A percentile compares a stretch with the other conserved stretches of the same genome.
phyloP scores from a whole-genome alignment of 1,139 yeast genomes.

The Candida sp. region DNA sequence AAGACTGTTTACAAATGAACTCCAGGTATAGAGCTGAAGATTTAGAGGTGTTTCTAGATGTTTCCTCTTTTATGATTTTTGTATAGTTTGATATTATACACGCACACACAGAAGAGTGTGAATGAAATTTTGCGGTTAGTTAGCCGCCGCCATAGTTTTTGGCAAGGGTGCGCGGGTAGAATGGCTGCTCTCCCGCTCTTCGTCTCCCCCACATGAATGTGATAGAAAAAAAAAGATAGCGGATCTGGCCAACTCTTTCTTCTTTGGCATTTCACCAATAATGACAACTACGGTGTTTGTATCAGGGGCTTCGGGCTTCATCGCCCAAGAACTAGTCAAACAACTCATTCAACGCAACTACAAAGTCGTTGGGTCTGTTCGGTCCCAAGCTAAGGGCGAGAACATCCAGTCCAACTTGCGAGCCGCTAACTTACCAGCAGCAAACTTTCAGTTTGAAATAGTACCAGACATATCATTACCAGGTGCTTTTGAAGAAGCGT shows the following conservation, averaged over 20 bases:
- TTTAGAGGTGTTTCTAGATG: not conserved
- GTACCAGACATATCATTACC: constrained; percentile 30
- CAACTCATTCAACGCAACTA: constrained; percentile 26
- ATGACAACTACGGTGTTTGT: constrained; percentile 34
- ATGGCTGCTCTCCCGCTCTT: not conserved
- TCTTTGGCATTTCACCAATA: not conserved
- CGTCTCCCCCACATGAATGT: not conserved
- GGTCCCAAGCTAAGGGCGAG: constrained; percentile 31
- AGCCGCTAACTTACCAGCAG: constrained; percentile 19
- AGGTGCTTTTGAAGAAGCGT: constrained; percentile 58
- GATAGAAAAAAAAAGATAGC: not conserved
- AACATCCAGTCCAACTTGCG: constrained; percentile 16
- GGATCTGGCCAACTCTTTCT: not conserved
- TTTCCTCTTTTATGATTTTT: not conserved
- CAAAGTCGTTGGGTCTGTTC: constrained; percentile 32
- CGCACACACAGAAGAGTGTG: not conserved
- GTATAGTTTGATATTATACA: constrained; percentile 1
- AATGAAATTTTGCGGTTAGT: not conserved
- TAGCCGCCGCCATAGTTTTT: not conserved
- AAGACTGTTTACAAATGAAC: constrained; percentile 16
- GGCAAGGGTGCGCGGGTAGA: not conserved
- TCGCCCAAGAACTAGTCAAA: constrained; percentile 46
- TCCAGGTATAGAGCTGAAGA: not conserved
- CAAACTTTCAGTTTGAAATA: constrained; percentile 29
- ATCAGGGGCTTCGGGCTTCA: constrained; percentile 63